Base-by-base conservation (phyloP, 441 rosid genomes). In the Populus tomentosa region DNA sequence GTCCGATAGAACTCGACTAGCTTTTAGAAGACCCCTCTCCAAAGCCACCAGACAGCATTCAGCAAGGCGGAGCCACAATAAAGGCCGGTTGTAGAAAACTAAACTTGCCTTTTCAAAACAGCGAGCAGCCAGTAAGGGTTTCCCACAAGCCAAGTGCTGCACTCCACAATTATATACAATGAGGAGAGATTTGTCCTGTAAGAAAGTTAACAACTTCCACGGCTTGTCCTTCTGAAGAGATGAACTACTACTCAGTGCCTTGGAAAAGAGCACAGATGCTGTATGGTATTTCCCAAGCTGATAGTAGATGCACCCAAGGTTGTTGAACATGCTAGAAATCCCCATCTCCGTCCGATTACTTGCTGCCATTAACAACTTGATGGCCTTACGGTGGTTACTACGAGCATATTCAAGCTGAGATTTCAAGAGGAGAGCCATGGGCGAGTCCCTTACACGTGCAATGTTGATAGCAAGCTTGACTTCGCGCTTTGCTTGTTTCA, bases 401-500 rank as follows among this genome's bases (percentile, higher is more conserved):
- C 91, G 97, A 83, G 97, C 93, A 89, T 88, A 90, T 85, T 97
- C 99, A 79, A 97, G 94, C 87, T 97, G 95, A 76, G 99, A 89
- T 89, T 94, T 97, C 89, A 97, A 84, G 70, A 93, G 89, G 75
- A 94, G 91, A 83, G 95, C 99, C 84, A 84, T 83, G 26, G 98
- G 88, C 28, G 98, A 94, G 80, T 97, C 99, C 78, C 89, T 84
- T 76, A 92, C 95, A 46, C 97, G 94, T 68, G 92, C 97, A 81
- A 90, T 88, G 83, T 94, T 93, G 88, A 94, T 89, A 16, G 97
- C 97, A 82, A 89, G 94, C 87, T 97, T 97, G 67, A 97, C 91
- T 89, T 97, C 99, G 10, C 98, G 98, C 88, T 97, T 97, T 2
- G 98, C 99, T 81, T 90, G 88, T 84, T 93, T 94, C 80, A 94